Conservation (phyloP, 2,329 filamentous ascomycete species). For the Botryotinia calthae region DNA sequence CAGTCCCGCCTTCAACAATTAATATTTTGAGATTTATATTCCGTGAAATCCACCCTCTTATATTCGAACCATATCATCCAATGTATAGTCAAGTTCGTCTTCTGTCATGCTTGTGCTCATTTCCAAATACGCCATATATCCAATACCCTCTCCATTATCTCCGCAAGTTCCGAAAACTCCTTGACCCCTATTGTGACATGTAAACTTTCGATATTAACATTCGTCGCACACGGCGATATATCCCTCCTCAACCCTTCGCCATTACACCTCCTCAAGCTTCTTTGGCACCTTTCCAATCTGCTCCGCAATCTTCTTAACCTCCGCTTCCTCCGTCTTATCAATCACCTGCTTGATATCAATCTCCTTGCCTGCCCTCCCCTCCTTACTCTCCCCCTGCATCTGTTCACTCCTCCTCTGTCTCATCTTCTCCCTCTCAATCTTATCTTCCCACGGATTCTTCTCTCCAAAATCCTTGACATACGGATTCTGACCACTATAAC, state of each 20-base stretch:
- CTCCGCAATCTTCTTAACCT: slow-evolving; percentile 16
- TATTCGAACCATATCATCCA: background rate
- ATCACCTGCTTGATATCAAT: slow-evolving; percentile 6
- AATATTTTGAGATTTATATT: background rate
- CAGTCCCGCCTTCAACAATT: background rate
- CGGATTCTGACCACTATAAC: slow-evolving; percentile 34
- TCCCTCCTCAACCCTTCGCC: background rate
- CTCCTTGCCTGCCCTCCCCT: slow-evolving; percentile 5
- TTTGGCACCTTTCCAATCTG: slow-evolving; percentile 14
- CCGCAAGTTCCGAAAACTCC: slow-evolving; percentile 14
- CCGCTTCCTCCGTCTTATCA: slow-evolving; percentile 12
- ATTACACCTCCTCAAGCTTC: slow-evolving; percentile 15
- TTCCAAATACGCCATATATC: slow-evolving; percentile 1
- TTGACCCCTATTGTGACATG: slow-evolving; percentile 3
- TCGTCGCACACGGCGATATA: background rate
- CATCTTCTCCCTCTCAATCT: slow-evolving; percentile 25
- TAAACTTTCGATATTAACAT: background rate
- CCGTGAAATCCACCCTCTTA: background rate
- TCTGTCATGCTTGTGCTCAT: background rate
- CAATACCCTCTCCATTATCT: background rate
- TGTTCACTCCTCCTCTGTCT: slow-evolving; percentile 8
- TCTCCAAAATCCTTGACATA: slow-evolving; percentile 26
- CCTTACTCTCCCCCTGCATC: slow-evolving; percentile 6
- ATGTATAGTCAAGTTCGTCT: background rate
- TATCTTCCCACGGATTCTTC: slow-evolving; percentile 28